phyloP scores from a whole-genome alignment of 1,139 yeast species.

The Hyphopichia burtonii region DNA sequence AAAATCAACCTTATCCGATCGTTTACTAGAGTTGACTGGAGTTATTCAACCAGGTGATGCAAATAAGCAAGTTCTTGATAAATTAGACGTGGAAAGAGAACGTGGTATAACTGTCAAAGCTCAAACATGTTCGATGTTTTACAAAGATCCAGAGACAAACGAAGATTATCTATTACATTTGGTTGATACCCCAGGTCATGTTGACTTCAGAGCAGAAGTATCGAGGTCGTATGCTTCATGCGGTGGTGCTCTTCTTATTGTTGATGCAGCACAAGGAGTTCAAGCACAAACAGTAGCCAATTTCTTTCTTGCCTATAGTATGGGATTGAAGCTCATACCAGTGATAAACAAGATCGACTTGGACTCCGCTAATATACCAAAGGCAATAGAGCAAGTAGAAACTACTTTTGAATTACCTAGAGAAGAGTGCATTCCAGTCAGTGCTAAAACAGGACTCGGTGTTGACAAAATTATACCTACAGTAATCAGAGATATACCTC shows the following conservation, averaged over 20 bases:
- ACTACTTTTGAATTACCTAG: slow-evolving; percentile 75
- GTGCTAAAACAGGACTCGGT: slow-evolving; percentile 88
- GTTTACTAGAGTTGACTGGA: slow-evolving; percentile 83
- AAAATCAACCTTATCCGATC: slow-evolving; percentile 85
- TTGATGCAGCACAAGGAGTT: slow-evolving; percentile 95
- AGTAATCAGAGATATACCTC: slow-evolving; percentile 73
- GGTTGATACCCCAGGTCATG: slow-evolving; percentile 98
- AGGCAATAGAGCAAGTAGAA: slow-evolving; percentile 81
- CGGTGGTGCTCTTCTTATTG: slow-evolving; percentile 87
- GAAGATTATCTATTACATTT: slow-evolving; percentile 81
- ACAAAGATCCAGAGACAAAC: slow-evolving; percentile 54
- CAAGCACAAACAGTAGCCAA: slow-evolving; percentile 98
- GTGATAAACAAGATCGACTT: slow-evolving; percentile 90
- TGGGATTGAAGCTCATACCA: slow-evolving; percentile 81
- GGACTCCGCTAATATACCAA: slow-evolving; percentile 81
- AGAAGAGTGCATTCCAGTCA: slow-evolving; percentile 78
- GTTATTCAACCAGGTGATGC: slow-evolving; percentile 73
- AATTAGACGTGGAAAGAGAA: slow-evolving; percentile 89
- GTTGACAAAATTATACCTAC: slow-evolving; percentile 77
- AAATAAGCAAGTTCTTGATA: slow-evolving; percentile 87
- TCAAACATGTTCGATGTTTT: slow-evolving; percentile 93
- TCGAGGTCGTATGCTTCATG: slow-evolving; percentile 93
- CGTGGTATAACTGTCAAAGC: slow-evolving; percentile 97
- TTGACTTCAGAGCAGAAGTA: slow-evolving; percentile 92
- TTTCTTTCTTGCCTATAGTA: slow-evolving; percentile 82